phyloP scores from a whole-genome alignment of 331 rosid genomes.

The Saraca asoca region DNA sequence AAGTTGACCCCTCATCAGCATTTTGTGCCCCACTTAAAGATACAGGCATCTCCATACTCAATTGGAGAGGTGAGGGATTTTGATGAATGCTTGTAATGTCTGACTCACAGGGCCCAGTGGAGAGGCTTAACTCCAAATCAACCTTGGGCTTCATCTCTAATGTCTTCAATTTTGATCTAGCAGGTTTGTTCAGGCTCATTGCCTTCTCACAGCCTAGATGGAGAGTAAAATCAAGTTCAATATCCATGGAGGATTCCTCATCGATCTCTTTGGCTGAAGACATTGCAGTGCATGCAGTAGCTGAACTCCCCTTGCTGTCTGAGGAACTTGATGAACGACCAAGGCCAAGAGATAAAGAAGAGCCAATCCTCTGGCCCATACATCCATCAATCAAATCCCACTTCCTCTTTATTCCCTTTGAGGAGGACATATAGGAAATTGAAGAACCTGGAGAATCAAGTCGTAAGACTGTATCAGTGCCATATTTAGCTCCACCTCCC shows the following conservation, averaged over 20 bases:
- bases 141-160: slow-evolving; percentile 54
- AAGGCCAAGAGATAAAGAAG: slow-evolving; percentile 79
- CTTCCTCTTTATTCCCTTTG: slow-evolving; percentile 78
- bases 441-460: slow-evolving; percentile 73
- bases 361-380: slow-evolving; percentile 55
- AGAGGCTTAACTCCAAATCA: slow-evolving; percentile 83
- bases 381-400: slow-evolving; percentile 63
- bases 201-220: slow-evolving; percentile 69
- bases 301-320: slow-evolving; percentile 90
- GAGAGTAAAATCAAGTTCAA: slow-evolving; percentile 68
- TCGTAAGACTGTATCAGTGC: slow-evolving; percentile 66
- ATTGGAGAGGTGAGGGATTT: slow-evolving; percentile 45
- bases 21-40: slow-evolving; percentile 41
- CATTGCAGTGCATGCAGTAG: slow-evolving; percentile 75
- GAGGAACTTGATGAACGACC: slow-evolving; percentile 78
- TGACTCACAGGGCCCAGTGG: slow-evolving; percentile 73
- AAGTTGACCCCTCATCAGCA: slow-evolving; percentile 68
- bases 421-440: slow-evolving; percentile 36
- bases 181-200: slow-evolving; percentile 51
- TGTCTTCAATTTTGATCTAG: slow-evolving; percentile 45
- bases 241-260: slow-evolving; percentile 83
- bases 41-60: slow-evolving; percentile 53
- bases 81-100: slow-evolving; percentile 61
- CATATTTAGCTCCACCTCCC: slow-evolving; percentile 45
- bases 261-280: slow-evolving; percentile 89